Base-by-base conservation (phyloP, 306 rosid genomes). In the Vigna mungo region DNA sequence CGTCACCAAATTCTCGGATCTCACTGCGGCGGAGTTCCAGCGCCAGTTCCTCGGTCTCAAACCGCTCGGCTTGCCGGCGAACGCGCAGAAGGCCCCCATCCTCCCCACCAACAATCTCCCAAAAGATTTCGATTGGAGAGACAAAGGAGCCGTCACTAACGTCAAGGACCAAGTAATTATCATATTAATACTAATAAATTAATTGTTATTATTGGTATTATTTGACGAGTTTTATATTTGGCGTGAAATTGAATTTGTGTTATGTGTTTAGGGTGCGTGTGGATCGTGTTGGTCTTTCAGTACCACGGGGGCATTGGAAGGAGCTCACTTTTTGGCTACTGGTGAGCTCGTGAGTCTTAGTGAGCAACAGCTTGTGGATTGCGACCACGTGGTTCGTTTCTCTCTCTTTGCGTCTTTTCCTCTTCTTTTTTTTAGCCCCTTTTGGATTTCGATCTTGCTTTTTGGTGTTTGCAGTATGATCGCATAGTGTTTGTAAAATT, bases 241-340 rank as follows among this genome's bases (percentile, higher is more conserved):
- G 17, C 17, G 1, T 74, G 52, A 17, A 36, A 21, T 37, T 18
- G 6, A 23, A 2, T 20, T 13, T 60, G 3, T 62, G 32, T 4
- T 14, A 36, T 63, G 46, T 62, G 32, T 17, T 15, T 71, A 96
- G 99, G 99, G 98, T 13, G 23, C 98, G 0, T 91, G 99, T 64
- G 99, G 99, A 52, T 96, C 98, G 34, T 92, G 99, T 84, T 96
- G 99, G 99, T 79, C 99, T 23, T 92, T 95, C 79, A 95, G 99
- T 25, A 74, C 99, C 2, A 70, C 90, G 2, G 99, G 99, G 68
- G 99, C 99, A 9, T 78, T 95, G 72, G 99, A 95, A 82, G 99
- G 99, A 78, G 90, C 99, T 74, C 86, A 92, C 68, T 92, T 65
- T 82, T 82, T 92, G 78, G 46, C 85, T 15, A 88, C 93, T 4